These are phyloP conservation scores for Hawksworthiomyces lignivorus DNA, from an alignment of 2,329 filamentous ascomycete species.

Conservation along the genomic window DNA sequence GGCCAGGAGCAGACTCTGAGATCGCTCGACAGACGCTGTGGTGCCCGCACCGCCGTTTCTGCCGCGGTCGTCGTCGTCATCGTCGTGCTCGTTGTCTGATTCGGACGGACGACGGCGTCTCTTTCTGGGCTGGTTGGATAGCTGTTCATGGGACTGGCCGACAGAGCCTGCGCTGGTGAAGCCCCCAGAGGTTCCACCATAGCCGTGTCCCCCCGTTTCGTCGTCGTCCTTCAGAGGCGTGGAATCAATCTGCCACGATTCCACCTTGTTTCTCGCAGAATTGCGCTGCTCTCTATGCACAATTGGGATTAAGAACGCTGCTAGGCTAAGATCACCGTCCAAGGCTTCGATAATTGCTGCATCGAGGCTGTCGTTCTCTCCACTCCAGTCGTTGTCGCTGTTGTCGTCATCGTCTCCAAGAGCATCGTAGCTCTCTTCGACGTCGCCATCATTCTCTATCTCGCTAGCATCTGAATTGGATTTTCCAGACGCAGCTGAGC, in stretches of 20 bases:
- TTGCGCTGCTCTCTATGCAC: conserved; percentile 17
- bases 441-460: no score
- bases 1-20: conserved; percentile 17
- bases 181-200: background rate
- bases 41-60: conserved; percentile 7
- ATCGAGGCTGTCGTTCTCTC: conserved; percentile 19
- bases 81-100: conserved; percentile 11
- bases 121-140: conserved; percentile 12
- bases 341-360: conserved; percentile 18
- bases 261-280: conserved; percentile 17
- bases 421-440: background rate
- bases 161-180: background rate
- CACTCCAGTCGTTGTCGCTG: conserved; percentile 17
- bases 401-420: conserved; percentile 9
- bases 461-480: background rate
- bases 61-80: conserved; percentile 14
- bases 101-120: conserved; percentile 13
- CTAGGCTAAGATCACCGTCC: conserved; percentile 18
- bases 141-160: conserved; percentile 2
- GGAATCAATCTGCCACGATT: conserved; percentile 16
- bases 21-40: no score
- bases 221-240: background rate
- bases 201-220: background rate
- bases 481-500: background rate
- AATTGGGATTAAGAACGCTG: conserved; percentile 18